These are phyloP conservation scores for Fraxinus xanthoxyloides DNA, from an alignment of 305 asterid species.

Conservation along the genomic window DNA sequence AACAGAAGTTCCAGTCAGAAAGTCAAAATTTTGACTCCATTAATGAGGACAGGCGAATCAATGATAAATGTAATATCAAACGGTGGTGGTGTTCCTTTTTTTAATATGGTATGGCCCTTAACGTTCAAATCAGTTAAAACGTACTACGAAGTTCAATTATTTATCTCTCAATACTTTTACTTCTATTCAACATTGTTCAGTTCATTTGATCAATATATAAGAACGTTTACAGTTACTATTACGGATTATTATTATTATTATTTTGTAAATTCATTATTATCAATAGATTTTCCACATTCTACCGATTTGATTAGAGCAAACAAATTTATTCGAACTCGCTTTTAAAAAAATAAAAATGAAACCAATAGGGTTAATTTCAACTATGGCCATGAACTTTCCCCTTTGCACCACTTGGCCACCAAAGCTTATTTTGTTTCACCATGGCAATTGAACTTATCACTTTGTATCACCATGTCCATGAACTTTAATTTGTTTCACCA, in stretches of 20 bases:
- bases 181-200: too few species aligned
- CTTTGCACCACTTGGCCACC: not conserved
- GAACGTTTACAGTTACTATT: not conserved
- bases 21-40: slow-evolving; percentile 34
- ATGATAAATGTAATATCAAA: slow-evolving; percentile 14
- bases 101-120: slow-evolving; percentile 14
- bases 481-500: not conserved
- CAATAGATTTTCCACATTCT: not conserved
- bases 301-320: not conserved
- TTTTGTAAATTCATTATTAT: not conserved
- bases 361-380: not conserved
- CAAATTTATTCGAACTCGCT: not conserved
- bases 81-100: slow-evolving; percentile 26
- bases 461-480: not conserved
- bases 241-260: too few species aligned
- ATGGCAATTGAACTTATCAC: too few species aligned
- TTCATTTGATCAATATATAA: not conserved
- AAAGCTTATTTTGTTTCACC: not conserved
- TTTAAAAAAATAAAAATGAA: not conserved
- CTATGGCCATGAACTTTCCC: not conserved
- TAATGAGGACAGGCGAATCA: slow-evolving; percentile 11
- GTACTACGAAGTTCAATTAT: too few species aligned
- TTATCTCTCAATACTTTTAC: too few species aligned
- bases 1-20: slow-evolving; percentile 34
- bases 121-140: not conserved